phyloP scores from a whole-genome alignment of 768 basidiomycete genomes.

The Tylopilus subfusipes region DNA sequence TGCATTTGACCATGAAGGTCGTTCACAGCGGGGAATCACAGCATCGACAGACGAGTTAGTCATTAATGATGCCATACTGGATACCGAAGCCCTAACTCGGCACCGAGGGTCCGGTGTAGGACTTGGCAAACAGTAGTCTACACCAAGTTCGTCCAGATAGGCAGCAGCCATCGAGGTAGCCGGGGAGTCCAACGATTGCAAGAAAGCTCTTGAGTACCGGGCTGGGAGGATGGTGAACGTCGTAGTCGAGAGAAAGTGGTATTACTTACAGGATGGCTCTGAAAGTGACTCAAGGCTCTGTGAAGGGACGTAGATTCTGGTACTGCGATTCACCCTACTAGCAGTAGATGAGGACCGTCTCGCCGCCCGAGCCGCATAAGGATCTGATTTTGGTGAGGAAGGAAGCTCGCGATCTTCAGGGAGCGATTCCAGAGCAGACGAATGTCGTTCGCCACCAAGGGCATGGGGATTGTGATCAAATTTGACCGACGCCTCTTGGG shows the following conservation, averaged over 20 bases:
- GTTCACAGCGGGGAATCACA: slow-evolving; percentile 41
- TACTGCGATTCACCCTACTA: slow-evolving; percentile 15
- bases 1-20: slow-evolving; percentile 9
- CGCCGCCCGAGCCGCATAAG: slow-evolving; percentile 7
- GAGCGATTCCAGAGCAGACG: slow-evolving; percentile 41
- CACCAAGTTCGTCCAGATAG: slow-evolving; percentile 31
- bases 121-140: slow-evolving; percentile 27
- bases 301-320: slow-evolving; percentile 19
- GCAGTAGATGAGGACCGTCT: slow-evolving; percentile 17
- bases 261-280: slow-evolving; percentile 16
- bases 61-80: slow-evolving; percentile 55
- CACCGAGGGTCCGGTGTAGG: slow-evolving; percentile 17
- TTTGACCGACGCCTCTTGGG: slow-evolving; percentile 22
- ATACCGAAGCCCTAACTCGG: slow-evolving; percentile 40
- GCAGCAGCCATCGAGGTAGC: slow-evolving; percentile 15
- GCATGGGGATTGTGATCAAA: slow-evolving; percentile 31
- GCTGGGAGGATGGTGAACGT: slow-evolving; percentile 9
- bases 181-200: slow-evolving; percentile 33
- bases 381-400: slow-evolving; percentile 14
- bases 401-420: slow-evolving; percentile 49
- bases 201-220: slow-evolving; percentile 26
- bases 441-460: slow-evolving; percentile 12
- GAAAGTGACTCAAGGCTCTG: not conserved
- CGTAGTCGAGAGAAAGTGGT: not conserved
- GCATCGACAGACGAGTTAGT: slow-evolving; percentile 58